Evolutionary conservation across 2,329 filamentous ascomycete genomes (phyloP).

Genomic region (Alternaria brassicae): DNA sequence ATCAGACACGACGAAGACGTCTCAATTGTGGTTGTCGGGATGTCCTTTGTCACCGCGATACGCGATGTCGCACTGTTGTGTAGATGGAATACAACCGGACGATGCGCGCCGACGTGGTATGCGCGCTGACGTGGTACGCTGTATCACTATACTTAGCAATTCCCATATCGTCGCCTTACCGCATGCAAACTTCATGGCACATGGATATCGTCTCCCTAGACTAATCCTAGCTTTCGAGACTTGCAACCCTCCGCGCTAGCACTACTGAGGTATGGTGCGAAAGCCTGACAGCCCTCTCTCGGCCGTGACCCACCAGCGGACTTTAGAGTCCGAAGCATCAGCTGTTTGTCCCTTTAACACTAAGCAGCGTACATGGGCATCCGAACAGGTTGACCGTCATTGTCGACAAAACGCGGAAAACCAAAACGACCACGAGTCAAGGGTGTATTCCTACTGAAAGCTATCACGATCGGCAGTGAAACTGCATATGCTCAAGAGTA

Average conservation of each 20-base stretch:
- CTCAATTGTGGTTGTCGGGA: neutral
- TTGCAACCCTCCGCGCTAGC: neutral
- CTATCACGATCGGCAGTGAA: conserved; percentile 44
- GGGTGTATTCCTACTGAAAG: conserved; percentile 43
- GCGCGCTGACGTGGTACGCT: neutral
- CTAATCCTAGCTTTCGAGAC: neutral
- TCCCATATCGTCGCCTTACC: neutral
- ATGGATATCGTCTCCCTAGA: neutral
- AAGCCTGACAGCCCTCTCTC: neutral
- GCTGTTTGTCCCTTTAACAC: neutral
- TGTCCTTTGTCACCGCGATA: too few species aligned
- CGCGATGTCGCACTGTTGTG: neutral
- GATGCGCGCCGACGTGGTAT: neutral
- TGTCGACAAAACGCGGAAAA: conserved; percentile 1
- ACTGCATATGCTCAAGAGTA: conserved; percentile 48
- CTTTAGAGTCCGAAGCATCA: conserved; percentile 8
- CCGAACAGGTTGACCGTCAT: conserved; percentile 5
- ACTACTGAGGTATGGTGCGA: neutral
- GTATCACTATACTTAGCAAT: neutral
- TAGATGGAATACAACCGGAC: neutral
- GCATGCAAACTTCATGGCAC: neutral
- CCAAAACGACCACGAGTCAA: neutral
- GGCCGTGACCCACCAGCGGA: conserved; percentile 9
- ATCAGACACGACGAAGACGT: neutral
- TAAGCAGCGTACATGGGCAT: neutral